Conservation (phyloP, 768 basidiomycete species). For the Paxillus ammoniavirescens region DNA sequence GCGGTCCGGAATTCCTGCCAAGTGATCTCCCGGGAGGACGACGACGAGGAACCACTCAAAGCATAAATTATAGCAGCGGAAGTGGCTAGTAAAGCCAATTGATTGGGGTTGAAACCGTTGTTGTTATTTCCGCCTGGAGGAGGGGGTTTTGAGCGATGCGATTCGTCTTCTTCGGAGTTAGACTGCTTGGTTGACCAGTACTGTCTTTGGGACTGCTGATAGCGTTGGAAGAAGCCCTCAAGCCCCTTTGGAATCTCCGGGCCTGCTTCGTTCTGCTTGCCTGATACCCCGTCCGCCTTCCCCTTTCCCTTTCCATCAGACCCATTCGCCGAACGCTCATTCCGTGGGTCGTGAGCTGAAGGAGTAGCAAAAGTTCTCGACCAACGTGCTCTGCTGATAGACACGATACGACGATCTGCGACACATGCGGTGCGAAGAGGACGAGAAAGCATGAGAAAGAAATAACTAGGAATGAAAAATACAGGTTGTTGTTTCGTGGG, state of each 20-base stretch:
- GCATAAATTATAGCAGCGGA: slow-evolving; percentile 65
- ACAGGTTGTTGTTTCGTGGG: background rate
- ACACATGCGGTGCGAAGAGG: slow-evolving; percentile 54
- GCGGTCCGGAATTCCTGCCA: slow-evolving; percentile 99
- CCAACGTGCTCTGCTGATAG: slow-evolving; percentile 30
- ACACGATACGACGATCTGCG: slow-evolving; percentile 39
- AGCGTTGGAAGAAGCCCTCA: slow-evolving; percentile 79
- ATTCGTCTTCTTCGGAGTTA: slow-evolving; percentile 28
- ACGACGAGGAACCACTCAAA: slow-evolving; percentile 45
- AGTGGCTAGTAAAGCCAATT: slow-evolving; percentile 57
- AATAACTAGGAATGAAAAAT: background rate
- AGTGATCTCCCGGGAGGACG: slow-evolving; percentile 84
- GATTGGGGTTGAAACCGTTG: slow-evolving; percentile 55
- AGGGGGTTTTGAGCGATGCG: slow-evolving; percentile 47
- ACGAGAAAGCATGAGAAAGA: slow-evolving; percentile 55
- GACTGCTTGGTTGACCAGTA: slow-evolving; percentile 25
- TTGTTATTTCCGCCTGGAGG: slow-evolving; percentile 43
- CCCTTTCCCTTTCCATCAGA: slow-evolving; percentile 31
- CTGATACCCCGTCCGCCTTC: slow-evolving; percentile 34
- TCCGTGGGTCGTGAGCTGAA: slow-evolving; percentile 29
- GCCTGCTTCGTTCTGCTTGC: slow-evolving; percentile 26
- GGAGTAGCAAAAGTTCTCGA: slow-evolving; percentile 51
- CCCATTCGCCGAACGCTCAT: slow-evolving; percentile 25
- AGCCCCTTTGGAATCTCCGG: slow-evolving; percentile 61
- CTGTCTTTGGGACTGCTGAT: slow-evolving; percentile 41